These are phyloP conservation scores for Suillus occidentalis DNA, from an alignment of 768 basidiomycete species.

Conservation along the genomic window DNA sequence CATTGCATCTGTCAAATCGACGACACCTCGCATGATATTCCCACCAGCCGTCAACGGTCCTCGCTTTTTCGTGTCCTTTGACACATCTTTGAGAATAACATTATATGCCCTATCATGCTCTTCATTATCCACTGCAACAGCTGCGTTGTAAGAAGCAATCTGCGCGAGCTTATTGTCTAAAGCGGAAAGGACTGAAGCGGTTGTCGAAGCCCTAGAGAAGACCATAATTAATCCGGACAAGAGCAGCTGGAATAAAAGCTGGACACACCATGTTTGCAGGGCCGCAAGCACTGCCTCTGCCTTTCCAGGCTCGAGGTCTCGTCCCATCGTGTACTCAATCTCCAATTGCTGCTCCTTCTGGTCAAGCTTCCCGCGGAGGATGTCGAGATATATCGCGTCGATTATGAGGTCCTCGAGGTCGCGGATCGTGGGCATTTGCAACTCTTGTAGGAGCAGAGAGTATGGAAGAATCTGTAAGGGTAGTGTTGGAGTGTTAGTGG, in stretches of 20 bases:
- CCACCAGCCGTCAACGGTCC: conserved; percentile 21
- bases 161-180: conserved; percentile 68
- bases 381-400: conserved; percentile 90
- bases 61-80: conserved; percentile 53
- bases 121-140: conserved; percentile 41
- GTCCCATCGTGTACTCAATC: conserved; percentile 89
- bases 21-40: conserved; percentile 6
- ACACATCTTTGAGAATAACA: conserved; percentile 56
- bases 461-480: conserved; percentile 76
- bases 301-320: conserved; percentile 83
- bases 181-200: conserved; percentile 65
- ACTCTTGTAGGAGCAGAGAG: conserved; percentile 59
- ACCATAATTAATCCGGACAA: conserved; percentile 12
- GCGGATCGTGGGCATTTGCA: conserved; percentile 78
- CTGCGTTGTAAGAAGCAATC: conserved; percentile 47
- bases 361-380: conserved; percentile 89
- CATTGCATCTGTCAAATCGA: conserved; percentile 44
- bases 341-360: conserved; percentile 89
- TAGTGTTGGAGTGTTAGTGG: conserved; percentile 1
- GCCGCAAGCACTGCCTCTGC: conserved; percentile 60
- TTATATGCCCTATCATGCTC: conserved; percentile 58
- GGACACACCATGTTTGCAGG: conserved; percentile 63
- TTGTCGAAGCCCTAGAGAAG: conserved; percentile 62
- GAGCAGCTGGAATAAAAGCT: not conserved
- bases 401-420: conserved; percentile 97